phyloP scores from a whole-genome alignment of 306 rosid genomes.

The Sindora glabra region DNA sequence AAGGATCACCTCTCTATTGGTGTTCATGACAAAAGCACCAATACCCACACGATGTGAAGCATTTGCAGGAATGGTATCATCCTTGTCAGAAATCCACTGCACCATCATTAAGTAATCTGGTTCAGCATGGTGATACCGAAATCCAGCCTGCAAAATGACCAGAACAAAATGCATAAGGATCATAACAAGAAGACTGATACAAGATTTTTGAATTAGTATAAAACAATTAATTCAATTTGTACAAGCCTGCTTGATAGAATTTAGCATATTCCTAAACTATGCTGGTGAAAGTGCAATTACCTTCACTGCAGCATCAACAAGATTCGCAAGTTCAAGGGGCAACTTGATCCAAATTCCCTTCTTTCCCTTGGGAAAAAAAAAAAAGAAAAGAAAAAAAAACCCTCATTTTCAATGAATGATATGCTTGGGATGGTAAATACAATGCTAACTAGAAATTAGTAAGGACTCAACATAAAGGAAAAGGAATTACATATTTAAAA shows the following conservation, averaged over 20 bases:
- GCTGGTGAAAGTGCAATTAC: conserved; percentile 11
- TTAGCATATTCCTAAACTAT: background rate
- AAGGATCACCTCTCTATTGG: conserved; percentile 45
- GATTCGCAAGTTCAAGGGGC: conserved; percentile 47
- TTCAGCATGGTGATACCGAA: conserved; percentile 84
- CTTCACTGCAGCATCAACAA: conserved; percentile 54
- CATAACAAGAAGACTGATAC: background rate
- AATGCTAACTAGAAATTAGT: background rate
- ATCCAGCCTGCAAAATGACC: conserved; percentile 57
- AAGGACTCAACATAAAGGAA: background rate
- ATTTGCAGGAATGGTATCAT: conserved; percentile 66
- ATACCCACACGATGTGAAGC: conserved; percentile 78
- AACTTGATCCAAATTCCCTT: conserved; percentile 83
- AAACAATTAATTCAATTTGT: background rate
- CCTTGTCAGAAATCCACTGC: conserved; percentile 58
- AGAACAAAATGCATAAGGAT: background rate
- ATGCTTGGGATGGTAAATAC: background rate
- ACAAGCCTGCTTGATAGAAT: background rate
- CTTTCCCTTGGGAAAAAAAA: conserved; percentile 47
- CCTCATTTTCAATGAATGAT: background rate
- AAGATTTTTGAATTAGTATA: background rate
- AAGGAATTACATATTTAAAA: background rate
- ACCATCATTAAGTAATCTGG: conserved; percentile 76
- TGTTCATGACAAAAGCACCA: conserved; percentile 75
- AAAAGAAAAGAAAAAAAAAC: no score